Percentiles rank a stretch among this genome's conserved stretches.
Conservation (phyloP, 352 stramenopile genomes). For the Pythium scleroteichum region DNA sequence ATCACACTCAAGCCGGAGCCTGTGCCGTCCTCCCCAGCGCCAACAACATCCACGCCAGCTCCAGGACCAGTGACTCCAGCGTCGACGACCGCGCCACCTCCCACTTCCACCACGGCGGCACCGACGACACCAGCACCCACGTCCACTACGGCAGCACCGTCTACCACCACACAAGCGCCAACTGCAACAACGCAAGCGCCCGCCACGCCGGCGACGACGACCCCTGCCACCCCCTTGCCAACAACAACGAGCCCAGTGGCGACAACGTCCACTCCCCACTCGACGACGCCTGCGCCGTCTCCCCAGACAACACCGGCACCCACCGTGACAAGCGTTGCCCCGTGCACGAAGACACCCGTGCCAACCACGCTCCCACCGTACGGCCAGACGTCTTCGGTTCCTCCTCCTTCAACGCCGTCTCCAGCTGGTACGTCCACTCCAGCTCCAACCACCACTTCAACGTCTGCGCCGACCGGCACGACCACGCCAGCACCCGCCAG, state of each 20-base stretch:
- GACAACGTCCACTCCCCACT: not conserved
- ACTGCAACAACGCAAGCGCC: not conserved
- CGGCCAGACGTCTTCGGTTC: no score
- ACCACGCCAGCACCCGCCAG: not conserved
- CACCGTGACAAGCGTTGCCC: not conserved
- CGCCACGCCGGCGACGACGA: not conserved
- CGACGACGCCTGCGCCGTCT: not conserved
- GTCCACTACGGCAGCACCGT: conserved; percentile 1
- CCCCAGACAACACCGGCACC: not conserved
- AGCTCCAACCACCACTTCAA: not conserved
- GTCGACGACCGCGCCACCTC: not conserved
- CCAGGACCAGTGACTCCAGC: conserved; percentile 5
- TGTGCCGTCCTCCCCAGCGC: not conserved
- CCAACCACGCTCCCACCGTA: not conserved
- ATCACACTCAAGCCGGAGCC: conserved; percentile 13
- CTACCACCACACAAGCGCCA: not conserved
- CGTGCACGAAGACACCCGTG: conserved; percentile 1
- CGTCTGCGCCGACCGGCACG: not conserved
- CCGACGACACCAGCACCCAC: not conserved
- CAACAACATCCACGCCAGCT: not conserved
- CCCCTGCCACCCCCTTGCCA: not conserved
- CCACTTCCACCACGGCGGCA: not conserved
- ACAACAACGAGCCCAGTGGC: not conserved
- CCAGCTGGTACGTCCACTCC: not conserved
- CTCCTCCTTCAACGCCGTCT: not conserved